A percentile compares a stretch with the other conserved stretches of the same genome.
Evolutionary conservation across 2,329 filamentous ascomycete genomes (phyloP).

Genomic region (Xylaria sp.): DNA sequence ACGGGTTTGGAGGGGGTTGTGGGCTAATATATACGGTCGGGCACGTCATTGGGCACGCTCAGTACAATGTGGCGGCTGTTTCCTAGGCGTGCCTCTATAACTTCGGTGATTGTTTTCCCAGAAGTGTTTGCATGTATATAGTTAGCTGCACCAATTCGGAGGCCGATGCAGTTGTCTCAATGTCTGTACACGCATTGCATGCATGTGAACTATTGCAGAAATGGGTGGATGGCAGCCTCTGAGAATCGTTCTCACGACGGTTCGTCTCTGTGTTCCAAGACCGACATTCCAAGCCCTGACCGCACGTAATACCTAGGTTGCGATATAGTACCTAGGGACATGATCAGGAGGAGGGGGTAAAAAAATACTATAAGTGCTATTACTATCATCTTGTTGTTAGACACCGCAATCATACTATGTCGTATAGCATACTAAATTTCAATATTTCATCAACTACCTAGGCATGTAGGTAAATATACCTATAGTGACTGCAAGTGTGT

Average conservation of each 20-base stretch:
- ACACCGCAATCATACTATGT: no score
- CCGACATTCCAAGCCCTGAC: slow-evolving; percentile 5
- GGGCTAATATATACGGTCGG: slow-evolving; percentile 1
- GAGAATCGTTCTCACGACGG: not conserved
- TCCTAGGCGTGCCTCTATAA: not conserved
- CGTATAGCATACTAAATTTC: no score
- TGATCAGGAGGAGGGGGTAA: no score
- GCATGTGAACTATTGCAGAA: not conserved
- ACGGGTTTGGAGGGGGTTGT: slow-evolving; percentile 1
- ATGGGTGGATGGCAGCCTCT: no score
- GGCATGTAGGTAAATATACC: no score
- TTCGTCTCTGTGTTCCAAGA: not conserved
- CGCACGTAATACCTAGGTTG: not conserved
- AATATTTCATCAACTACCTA: not conserved
- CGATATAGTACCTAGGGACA: not conserved
- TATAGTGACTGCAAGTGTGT: no score
- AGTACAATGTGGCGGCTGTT: not conserved
- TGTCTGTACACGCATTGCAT: not conserved
- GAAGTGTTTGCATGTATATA: slow-evolving; percentile 6
- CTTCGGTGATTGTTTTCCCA: not conserved
- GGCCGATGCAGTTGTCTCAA: not conserved
- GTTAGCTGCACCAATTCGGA: not conserved
- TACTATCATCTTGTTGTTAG: not conserved
- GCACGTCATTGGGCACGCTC: not conserved
- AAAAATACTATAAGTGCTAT: no score